Base-by-base conservation (phyloP, 2,329 filamentous ascomycete species). In the Ascochyta lentis region DNA sequence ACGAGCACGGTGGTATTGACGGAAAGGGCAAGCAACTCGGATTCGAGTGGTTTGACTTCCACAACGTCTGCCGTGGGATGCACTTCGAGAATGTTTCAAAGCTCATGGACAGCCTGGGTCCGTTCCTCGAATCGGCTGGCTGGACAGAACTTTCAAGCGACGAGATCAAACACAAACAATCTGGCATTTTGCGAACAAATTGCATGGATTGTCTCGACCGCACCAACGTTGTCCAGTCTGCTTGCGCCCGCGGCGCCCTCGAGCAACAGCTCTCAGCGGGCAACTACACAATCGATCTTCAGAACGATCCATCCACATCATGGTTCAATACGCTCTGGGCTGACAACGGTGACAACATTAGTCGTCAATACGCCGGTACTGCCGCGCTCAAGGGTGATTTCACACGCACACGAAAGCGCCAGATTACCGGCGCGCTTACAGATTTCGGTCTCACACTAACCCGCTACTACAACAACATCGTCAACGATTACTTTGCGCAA, bases 321-420 rank as follows among this genome's bases (percentile, higher is more conserved):
- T 98, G 94, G 92, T 98, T 98, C 79, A 98, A 99, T 75, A 92
- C 86, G 0, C 81, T 98, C 0, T 99, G 95, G 94, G 95, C 95
- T 0, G 95, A 99, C 72, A 99, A 99, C 64, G 95, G 95, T 13
- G 95, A 99, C 74, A 92, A 93, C 0, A 92, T 98, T 51, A 96
- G 92, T 0, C 92, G 93, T 64, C 94, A 97, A 73, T 99, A 99
- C 74, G 92, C 95, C 1, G 96, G 92, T 9, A 98, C 95, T 0
- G 92, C 92, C 2, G 95, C 95, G 0, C 86, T 99, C 77, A 99
- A 99, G 72, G 95, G 95, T 8, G 95, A 99, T 74, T 99, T 94
- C 71, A 99, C 95, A 1, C 85, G 95, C 40, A 97, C 93, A 3
- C 84, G 89, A 54, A 96, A 96, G 77, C 86, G 95, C 41, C 90